Base-by-base conservation (phyloP, 371 early-diverging fungal species). In the Rhizopus stolonifer region DNA sequence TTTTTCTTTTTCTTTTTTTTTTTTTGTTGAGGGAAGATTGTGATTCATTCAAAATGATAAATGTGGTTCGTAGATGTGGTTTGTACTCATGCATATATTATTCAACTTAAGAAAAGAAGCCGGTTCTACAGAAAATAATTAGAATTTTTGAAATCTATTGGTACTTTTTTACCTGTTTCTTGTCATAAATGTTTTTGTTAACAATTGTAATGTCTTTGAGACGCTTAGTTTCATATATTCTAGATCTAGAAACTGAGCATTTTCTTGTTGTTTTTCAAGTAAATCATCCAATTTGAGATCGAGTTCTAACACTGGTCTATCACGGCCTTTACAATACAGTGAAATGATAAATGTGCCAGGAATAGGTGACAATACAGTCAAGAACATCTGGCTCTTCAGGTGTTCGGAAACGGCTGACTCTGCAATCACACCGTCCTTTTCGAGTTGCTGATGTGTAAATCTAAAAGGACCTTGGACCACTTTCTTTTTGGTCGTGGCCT, bases 241-340 rank as follows among this genome's bases (percentile, higher is more conserved):
- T 6, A 95, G 81, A 67, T 95, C 96, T 32, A 96, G 67, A 23
- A 84, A 62, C 31, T 85, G 77, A 2, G 91, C 82, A 29, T 93
- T 89, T 52, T 91, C 87, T 67, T 93, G 93, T 82, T 96, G 94
- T 85, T 93, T 93, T 69, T 94, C 95, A 45, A 96, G 74, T 54
- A 96, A 66, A 69, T 96, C 96, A 62, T 96, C 96, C 44, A 96
- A 69, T 54, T 92, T 91, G 50, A 96, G 77, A 68, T 94, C 94
- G 85, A 96, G 92, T 69, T 94, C 94, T 53, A 96, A 65, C 25
- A 96, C 92, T 0, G 97, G 89, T 56, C 91, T 92, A 40, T 95
- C 95, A 17, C 97, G 84, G 22, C 92, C 79, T 72, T 89, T 70
- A 63, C 89, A 94, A 56, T 90, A 84, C 32, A 96, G 66, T 4